phyloP scores from a whole-genome alignment of 2,329 filamentous ascomycete genomes.

The Mycocentrospora acerina region DNA sequence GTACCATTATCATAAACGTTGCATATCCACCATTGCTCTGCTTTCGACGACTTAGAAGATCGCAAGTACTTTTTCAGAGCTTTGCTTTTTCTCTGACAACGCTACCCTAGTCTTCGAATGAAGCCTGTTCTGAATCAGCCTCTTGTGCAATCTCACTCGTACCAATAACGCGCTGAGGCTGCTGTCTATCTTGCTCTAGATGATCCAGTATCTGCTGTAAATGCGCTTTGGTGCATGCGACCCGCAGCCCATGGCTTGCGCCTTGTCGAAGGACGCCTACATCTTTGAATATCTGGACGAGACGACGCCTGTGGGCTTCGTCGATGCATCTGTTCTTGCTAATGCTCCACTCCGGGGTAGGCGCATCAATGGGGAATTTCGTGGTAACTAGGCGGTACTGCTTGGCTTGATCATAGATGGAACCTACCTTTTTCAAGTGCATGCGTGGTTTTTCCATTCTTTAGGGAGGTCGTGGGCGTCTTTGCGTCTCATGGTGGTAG shows the following conservation, averaged over 20 bases:
- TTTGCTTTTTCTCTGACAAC: constrained; percentile 1
- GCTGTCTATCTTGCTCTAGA: constrained; percentile 5
- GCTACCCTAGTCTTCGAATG: constrained; percentile 1
- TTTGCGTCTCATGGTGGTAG: constrained; percentile 1
- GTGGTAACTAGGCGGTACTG: constrained; percentile 3
- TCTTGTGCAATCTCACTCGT: constrained; percentile 6
- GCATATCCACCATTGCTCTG: background rate
- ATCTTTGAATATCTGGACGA: constrained; percentile 4
- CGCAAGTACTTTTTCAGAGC: constrained; percentile 5
- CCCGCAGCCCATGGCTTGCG: constrained; percentile 1
- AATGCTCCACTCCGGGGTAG: constrained; percentile 4
- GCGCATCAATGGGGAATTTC: constrained; percentile 3
- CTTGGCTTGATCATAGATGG: constrained; percentile 2
- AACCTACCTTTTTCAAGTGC: constrained; percentile 3
- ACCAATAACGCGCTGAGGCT: constrained; percentile 2
- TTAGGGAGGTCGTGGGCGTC: background rate
- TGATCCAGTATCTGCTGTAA: constrained; percentile 9
- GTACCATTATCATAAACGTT: background rate
- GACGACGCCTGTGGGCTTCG: constrained; percentile 3
- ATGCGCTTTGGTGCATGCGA: constrained; percentile 2
- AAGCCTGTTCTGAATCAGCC: constrained; percentile 2
- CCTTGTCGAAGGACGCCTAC: constrained; percentile 5
- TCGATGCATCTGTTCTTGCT: constrained; percentile 3
- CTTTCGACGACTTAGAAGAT: background rate
- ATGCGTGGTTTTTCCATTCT: constrained; percentile 4